phyloP scores from a whole-genome alignment of 148 eudicot species.

The Heliosperma pusillum region DNA sequence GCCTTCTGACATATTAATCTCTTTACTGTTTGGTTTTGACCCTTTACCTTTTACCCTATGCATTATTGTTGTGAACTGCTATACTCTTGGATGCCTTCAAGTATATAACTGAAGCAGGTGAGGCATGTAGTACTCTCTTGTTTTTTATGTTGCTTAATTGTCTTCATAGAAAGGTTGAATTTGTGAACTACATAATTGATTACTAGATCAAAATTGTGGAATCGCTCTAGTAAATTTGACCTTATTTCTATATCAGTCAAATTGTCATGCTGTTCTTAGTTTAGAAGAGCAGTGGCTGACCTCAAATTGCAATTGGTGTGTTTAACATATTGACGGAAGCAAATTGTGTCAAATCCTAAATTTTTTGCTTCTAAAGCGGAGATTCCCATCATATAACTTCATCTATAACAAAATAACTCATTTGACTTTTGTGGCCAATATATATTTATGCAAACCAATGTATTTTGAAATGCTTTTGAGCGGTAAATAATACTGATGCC shows the following conservation, averaged over 20 bases:
- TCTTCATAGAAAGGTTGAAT: background rate
- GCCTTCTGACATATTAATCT: conserved; percentile 2
- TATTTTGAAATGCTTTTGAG: background rate
- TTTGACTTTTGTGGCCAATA: background rate
- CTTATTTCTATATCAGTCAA: background rate
- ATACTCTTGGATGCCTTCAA: background rate
- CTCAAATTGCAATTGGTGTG: background rate
- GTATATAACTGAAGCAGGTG: background rate
- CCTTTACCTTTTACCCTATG: background rate
- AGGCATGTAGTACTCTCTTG: background rate
- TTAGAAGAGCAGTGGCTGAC: background rate
- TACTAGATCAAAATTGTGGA: background rate
- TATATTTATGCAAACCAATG: background rate
- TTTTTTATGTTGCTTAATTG: background rate
- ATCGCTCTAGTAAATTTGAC: background rate
- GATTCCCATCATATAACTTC: background rate
- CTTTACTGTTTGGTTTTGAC: background rate
- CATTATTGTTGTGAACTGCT: conserved; percentile 7
- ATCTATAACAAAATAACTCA: background rate
- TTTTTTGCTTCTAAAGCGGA: background rate
- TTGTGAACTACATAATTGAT: background rate
- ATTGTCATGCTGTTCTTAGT: background rate
- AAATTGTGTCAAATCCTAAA: background rate
- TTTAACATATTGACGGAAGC: background rate
- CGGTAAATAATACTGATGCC: background rate